These are phyloP conservation scores for Pilaira anomala DNA, from an alignment of 192 early-diverging fungal species.

Conservation along the genomic window DNA sequence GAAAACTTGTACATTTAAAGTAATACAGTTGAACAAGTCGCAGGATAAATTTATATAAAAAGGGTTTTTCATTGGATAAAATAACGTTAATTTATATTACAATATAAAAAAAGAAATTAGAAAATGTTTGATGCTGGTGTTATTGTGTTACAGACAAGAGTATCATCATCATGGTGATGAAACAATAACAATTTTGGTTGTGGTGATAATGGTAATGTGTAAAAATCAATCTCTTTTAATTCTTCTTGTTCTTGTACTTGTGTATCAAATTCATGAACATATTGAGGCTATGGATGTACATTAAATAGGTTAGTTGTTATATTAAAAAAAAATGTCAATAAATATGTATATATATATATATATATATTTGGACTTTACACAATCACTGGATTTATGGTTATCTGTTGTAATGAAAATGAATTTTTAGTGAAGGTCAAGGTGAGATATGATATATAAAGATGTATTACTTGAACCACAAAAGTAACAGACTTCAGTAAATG, in stretches of 20 bases:
- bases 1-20: neutral
- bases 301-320: neutral
- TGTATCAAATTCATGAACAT: neutral
- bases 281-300: neutral
- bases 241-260: neutral
- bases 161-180: too few relatives aligned
- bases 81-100: neutral
- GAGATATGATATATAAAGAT: neutral
- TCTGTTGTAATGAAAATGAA: neutral
- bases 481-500: neutral
- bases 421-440: neutral
- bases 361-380: neutral
- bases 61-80: neutral
- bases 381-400: slow-evolving; percentile 10
- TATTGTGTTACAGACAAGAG: too few relatives aligned
- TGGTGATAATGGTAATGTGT: too few relatives aligned
- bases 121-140: slow-evolving; percentile 11
- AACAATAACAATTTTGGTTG: too few relatives aligned
- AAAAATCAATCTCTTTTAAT: neutral
- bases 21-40: neutral
- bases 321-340: neutral
- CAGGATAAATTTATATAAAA: neutral
- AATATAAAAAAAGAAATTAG: neutral
- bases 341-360: slow-evolving; percentile 3
- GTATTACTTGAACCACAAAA: slow-evolving; percentile 13